These are phyloP conservation scores for Quercus alba DNA, from an alignment of 306 rosid genomes.

Conservation along the genomic window DNA sequence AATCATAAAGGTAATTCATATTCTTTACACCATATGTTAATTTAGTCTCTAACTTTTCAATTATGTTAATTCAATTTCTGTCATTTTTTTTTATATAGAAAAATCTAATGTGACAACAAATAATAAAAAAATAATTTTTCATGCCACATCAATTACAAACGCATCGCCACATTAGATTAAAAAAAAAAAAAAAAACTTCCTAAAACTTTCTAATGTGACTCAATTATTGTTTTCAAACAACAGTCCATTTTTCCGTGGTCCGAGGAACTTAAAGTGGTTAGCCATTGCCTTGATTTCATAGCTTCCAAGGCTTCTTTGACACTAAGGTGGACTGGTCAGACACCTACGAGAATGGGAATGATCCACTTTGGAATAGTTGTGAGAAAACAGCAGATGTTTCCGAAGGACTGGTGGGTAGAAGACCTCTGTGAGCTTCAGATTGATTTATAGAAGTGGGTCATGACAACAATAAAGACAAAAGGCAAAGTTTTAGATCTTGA, in stretches of 20 bases:
- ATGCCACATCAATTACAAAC: too few relatives aligned
- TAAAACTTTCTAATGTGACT: slow-evolving; percentile 28
- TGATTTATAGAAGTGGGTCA: slow-evolving; percentile 66
- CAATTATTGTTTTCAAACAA: slow-evolving; percentile 79
- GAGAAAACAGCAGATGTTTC: slow-evolving; percentile 68
- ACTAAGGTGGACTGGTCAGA: slow-evolving; percentile 94
- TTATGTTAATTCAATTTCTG: too few relatives aligned
- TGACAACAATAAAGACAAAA: slow-evolving; percentile 52
- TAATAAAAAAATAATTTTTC: too few relatives aligned
- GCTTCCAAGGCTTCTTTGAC: slow-evolving; percentile 84
- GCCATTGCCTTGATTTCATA: slow-evolving; percentile 79
- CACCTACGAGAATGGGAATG: slow-evolving; percentile 71
- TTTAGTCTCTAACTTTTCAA: too few relatives aligned
- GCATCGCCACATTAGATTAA: too few relatives aligned
- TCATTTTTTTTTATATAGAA: too few relatives aligned
- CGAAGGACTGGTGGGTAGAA: slow-evolving; percentile 97
- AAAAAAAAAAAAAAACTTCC: too few relatives aligned
- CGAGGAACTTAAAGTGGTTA: slow-evolving; percentile 76
- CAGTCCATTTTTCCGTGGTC: slow-evolving; percentile 84
- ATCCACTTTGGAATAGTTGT: slow-evolving; percentile 63
- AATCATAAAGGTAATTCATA: too few relatives aligned
- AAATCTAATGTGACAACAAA: too few relatives aligned
- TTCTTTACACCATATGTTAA: too few relatives aligned
- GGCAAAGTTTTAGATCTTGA: slow-evolving; percentile 38
- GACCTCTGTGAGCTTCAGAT: slow-evolving; percentile 86